These are phyloP conservation scores for Mallotus nudiflorus DNA, from an alignment of 345 rosid genomes.

Conservation along the genomic window DNA sequence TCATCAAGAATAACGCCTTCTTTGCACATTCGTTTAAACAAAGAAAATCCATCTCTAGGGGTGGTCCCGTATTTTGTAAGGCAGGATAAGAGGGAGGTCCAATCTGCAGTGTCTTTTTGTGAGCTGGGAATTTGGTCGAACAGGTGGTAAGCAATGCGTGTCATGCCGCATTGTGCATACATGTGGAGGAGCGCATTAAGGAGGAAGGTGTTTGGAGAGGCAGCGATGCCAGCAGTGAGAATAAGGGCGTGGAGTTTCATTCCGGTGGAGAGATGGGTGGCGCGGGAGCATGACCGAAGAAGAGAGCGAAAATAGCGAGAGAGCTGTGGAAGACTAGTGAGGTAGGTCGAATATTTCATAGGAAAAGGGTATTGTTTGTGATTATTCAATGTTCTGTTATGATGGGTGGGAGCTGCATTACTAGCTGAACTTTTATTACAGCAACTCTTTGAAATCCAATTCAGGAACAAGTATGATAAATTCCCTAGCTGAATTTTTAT, in stretches of 20 bases:
- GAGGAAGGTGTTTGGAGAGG: slow-evolving; percentile 44
- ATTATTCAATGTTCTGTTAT: neutral
- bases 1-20: slow-evolving; percentile 48
- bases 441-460: too few species aligned
- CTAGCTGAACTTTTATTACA: too few species aligned
- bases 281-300: slow-evolving; percentile 52
- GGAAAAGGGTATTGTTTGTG: neutral
- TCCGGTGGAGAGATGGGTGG: slow-evolving; percentile 44
- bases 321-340: slow-evolving; percentile 11
- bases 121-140: slow-evolving; percentile 66
- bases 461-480: too few species aligned
- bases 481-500: too few species aligned
- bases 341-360: slow-evolving; percentile 40
- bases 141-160: slow-evolving; percentile 48
- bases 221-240: slow-evolving; percentile 45
- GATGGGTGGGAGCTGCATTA: too few species aligned
- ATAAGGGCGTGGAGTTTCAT: slow-evolving; percentile 61
- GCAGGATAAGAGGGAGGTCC: slow-evolving; percentile 66
- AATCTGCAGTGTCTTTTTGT: slow-evolving; percentile 61
- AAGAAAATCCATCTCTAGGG: slow-evolving; percentile 33
- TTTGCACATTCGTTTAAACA: slow-evolving; percentile 51
- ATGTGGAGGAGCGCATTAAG: slow-evolving; percentile 57
- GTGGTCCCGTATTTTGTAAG: slow-evolving; percentile 30
- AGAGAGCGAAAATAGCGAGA: slow-evolving; percentile 47
- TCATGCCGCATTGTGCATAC: slow-evolving; percentile 47